Evolutionary conservation across 768 basidiomycete species (phyloP).

Genomic region (Tylopilus sp.): DNA sequence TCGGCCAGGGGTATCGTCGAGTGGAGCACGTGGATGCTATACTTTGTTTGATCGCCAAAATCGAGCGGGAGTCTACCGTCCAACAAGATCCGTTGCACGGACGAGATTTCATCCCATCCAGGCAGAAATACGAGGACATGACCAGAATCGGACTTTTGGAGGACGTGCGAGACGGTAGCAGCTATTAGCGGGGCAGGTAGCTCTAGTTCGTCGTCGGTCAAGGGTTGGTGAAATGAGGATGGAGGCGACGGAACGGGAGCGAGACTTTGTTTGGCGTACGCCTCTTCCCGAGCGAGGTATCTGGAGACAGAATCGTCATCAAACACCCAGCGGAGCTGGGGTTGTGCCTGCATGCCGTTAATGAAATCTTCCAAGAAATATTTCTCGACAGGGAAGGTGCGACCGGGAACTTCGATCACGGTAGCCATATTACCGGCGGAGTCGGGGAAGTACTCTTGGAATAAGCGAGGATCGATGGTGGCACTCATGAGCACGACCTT

Average conservation of each 20-base stretch:
- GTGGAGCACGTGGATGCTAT: slow-evolving; percentile 78
- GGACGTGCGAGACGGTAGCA: slow-evolving; percentile 73
- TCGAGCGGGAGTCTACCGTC: slow-evolving; percentile 51
- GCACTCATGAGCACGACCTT: slow-evolving; percentile 95
- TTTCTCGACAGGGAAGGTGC: slow-evolving; percentile 84
- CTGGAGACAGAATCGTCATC: slow-evolving; percentile 63
- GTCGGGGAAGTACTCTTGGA: slow-evolving; percentile 83
- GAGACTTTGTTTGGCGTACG: slow-evolving; percentile 12
- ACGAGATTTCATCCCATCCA: slow-evolving; percentile 89
- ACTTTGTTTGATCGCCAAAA: slow-evolving; percentile 57
- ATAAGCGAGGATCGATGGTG: slow-evolving; percentile 87
- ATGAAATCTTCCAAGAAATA: slow-evolving; percentile 79
- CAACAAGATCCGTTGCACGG: slow-evolving; percentile 62
- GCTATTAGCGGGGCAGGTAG: slow-evolving; percentile 81
- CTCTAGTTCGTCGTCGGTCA: slow-evolving; percentile 57
- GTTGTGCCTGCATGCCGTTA: slow-evolving; percentile 40
- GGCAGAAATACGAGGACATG: slow-evolving; percentile 89
- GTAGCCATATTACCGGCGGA: slow-evolving; percentile 55
- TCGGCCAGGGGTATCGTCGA: slow-evolving; percentile 86
- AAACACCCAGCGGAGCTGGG: slow-evolving; percentile 60
- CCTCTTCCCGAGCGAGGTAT: slow-evolving; percentile 64
- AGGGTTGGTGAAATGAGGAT: slow-evolving; percentile 5
- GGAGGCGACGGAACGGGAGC: background rate
- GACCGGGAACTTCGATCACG: slow-evolving; percentile 83
- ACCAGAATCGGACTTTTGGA: slow-evolving; percentile 71